These are phyloP conservation scores for Yamadazyma kanchanaburiensis DNA, from an alignment of 1,139 yeast genomes.

Conservation along the genomic window DNA sequence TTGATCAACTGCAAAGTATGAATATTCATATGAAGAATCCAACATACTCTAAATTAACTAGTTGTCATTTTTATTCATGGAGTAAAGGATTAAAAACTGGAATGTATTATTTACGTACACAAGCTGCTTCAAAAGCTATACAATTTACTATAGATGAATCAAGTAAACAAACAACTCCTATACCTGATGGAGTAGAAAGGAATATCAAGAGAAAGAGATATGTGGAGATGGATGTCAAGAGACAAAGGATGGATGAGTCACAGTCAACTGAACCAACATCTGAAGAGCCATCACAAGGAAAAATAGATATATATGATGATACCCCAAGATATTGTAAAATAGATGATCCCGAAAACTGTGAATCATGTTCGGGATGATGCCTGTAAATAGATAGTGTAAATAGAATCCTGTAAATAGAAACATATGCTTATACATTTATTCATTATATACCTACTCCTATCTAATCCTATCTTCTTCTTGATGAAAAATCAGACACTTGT, in stretches of 20 bases:
- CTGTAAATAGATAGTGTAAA: conserved; percentile 10
- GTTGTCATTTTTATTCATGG: conserved; percentile 98
- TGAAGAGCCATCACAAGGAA: no score
- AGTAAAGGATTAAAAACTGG: conserved; percentile 96
- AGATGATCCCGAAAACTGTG: conserved; percentile 34
- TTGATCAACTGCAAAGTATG: conserved; percentile 93
- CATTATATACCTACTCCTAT: conserved; percentile 1
- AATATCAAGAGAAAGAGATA: conserved; percentile 19
- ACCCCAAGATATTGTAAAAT: conserved; percentile 40
- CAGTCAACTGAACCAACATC: no score
- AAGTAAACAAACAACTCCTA: conserved; percentile 1
- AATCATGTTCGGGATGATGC: conserved; percentile 41
- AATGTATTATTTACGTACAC: conserved; percentile 94
- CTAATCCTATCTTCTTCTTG: conserved; percentile 45
- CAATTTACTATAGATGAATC: conserved; percentile 74
- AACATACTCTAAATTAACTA: conserved; percentile 90
- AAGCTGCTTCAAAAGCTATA: conserved; percentile 92
- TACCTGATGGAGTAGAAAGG: conserved; percentile 1
- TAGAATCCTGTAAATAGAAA: conserved; percentile 7
- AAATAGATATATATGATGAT: conserved; percentile 27
- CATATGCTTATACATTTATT: conserved; percentile 1
- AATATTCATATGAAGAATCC: conserved; percentile 84
- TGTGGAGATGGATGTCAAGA: conserved; percentile 11
- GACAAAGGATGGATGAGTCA: no score
- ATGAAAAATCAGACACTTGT: conserved; percentile 85